Evolutionary conservation across 176 grass and related monocot species (phyloP), one percentile per base, ranked within the genome.

Genomic region (Chrysopogon serrulatus): DNA sequence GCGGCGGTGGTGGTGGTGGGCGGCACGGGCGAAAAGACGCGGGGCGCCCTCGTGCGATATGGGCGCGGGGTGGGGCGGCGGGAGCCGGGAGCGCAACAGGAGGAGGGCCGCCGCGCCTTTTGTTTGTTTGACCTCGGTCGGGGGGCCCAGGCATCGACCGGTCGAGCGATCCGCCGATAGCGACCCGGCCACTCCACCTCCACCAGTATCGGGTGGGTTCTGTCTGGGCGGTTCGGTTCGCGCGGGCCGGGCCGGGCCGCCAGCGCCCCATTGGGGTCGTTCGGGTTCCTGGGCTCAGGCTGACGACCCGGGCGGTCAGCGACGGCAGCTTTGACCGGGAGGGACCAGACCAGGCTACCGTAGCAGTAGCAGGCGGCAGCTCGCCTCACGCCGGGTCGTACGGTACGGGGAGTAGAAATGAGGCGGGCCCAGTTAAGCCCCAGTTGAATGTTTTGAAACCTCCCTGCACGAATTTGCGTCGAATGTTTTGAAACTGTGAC

Each of bases 91-190:
- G n/a, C n/a, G n/a, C n/a, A n/a, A n/a, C n/a, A n/a, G n/a, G n/a
- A n/a, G n/a, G n/a, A n/a, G n/a, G n/a, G n/a, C n/a, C n/a, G n/a
- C n/a, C n/a, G n/a, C n/a, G n/a, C n/a, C 56, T 8, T 26, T 60
- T 60, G n/a, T 4, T 12, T 12, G 56, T 73, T 88, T 88, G 87
- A 83, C 80, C 33, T 31, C 44, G 83, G 87, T 79, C 57, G 74
- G 24, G 68, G n/a, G 48, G 18, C 1, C 48, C n/a, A n/a, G 10
- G n/a, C 54, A 10, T 17, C 51, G n/a, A n/a, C n/a, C n/a, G n/a
- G n/a, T n/a, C n/a, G n/a, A n/a, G n/a, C n/a, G 19, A 54, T 54
- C 51, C 53, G 23, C 8, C n/a, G 56, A 62, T 61, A 34, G 27
- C 59, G 77, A 66, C 67, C 13, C 14, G 56, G 11, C 42, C 60